Evolutionary conservation across 352 stramenopile genomes (phyloP), one percentile per base, ranked within the genome.

Genomic region (Phytophthora boehmeriae): DNA sequence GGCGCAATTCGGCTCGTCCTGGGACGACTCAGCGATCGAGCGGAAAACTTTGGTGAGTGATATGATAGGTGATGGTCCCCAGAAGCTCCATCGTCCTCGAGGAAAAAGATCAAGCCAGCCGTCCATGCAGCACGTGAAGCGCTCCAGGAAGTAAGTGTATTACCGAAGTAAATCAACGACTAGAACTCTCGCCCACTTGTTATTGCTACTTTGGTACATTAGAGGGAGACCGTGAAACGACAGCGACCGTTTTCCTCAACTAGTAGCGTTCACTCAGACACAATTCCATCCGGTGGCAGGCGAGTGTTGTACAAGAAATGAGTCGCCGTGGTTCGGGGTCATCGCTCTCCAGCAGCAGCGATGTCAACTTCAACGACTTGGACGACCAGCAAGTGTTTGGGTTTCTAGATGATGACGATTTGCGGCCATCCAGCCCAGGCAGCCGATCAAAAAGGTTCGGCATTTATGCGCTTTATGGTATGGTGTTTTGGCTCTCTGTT

Each of bases 21-120:
- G 78, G 78, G 85, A 94, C 51, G 85, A 94, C 48, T 76, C 72
- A 42, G 82, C 85, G 10, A 91, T 94, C 19, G 80, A 94, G 52
- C 78, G 85, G 23, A 92, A 90, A 52, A 91, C 85, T 32, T 56
- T 94, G n/a, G 62, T 85, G n/a, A 78, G 78, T 34, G 80, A 89
- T 30, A 71, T 90, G 51, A 62, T 92, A 25, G 63, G 63, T 9
- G 67, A 79, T 32, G 66, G 65, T 0, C 58, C 65, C 32, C 75
- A 80, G 2, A 80, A 79, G 17, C 70, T 78, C 8, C 60, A 60
- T 34, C 66, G 63, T 6, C 70, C 75, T 45, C 73, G 63, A 47
- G 42, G 56, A n/a, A 82, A 82, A 39, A 45, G 65, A 17, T 52
- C 56, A 38, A 73, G 54, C 14, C 56, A 72, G 11, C 49, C 66